Percentiles rank a stretch among this genome's conserved stretches.
Conservation (phyloP, 345 rosid species). For the Arabis alpina region DNA sequence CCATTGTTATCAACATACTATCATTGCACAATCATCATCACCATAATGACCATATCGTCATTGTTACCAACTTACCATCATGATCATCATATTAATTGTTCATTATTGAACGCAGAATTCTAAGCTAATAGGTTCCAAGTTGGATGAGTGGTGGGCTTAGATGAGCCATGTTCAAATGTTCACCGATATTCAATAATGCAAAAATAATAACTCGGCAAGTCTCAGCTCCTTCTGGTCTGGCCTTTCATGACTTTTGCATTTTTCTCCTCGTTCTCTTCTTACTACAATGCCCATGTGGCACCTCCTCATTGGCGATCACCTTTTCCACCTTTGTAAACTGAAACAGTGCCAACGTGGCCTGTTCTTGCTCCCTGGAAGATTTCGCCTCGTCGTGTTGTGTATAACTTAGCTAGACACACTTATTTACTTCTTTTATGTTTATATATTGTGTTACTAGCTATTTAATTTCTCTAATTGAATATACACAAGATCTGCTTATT, state of each 20-base stretch:
- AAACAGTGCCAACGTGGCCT: conserved; percentile 27
- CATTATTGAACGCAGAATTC: background rate
- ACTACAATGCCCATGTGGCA: conserved; percentile 9
- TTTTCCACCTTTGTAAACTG: conserved; percentile 1
- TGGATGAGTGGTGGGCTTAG: conserved; percentile 33
- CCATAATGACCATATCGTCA: background rate
- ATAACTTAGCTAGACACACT: background rate
- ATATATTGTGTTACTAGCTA: background rate
- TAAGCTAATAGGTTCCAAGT: conserved; percentile 2
- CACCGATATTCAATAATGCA: conserved; percentile 36
- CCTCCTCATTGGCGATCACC: conserved; percentile 28
- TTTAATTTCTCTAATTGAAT: background rate
- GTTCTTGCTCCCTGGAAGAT: conserved; percentile 31
- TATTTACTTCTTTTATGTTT: background rate
- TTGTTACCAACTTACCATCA: background rate
- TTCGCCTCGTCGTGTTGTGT: conserved; percentile 40
- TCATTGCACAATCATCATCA: background rate
- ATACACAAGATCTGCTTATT: background rate
- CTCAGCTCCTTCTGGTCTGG: conserved; percentile 40
- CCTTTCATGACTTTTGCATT: conserved; percentile 36
- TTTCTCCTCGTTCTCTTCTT: conserved; percentile 41
- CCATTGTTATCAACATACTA: background rate
- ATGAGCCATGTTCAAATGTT: conserved; percentile 30
- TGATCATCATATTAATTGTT: background rate
- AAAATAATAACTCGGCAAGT: conserved; percentile 27